These are phyloP conservation scores for Leccinum subtestaceum DNA, from an alignment of 768 basidiomycete species.

Conservation along the genomic window DNA sequence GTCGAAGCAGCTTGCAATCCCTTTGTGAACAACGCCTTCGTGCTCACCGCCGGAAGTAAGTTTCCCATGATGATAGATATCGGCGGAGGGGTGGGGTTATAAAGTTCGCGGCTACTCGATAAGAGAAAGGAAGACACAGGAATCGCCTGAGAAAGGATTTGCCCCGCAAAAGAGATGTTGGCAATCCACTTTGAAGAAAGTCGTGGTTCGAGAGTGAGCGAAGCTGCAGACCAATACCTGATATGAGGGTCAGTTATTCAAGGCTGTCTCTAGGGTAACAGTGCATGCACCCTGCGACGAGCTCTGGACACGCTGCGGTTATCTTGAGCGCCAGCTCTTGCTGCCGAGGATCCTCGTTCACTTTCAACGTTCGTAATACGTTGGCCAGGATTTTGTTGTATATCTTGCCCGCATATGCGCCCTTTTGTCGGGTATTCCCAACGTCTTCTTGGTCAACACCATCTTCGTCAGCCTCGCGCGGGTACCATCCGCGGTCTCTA, in stretches of 20 bases:
- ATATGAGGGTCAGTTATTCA: slow-evolving; percentile 11
- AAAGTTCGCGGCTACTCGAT: slow-evolving; percentile 40
- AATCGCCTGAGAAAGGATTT: slow-evolving; percentile 73
- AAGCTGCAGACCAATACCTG: slow-evolving; percentile 71
- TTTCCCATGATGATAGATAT: slow-evolving; percentile 71
- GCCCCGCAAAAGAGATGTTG: slow-evolving; percentile 80
- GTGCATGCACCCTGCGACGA: slow-evolving; percentile 67
- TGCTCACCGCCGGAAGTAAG: slow-evolving; percentile 69
- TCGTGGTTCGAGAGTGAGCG: slow-evolving; percentile 78
- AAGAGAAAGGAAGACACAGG: slow-evolving; percentile 64
- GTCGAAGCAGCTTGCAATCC: slow-evolving; percentile 70
- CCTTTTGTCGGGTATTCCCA: slow-evolving; percentile 30
- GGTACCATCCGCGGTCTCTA: slow-evolving; percentile 88
- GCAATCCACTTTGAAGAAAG: slow-evolving; percentile 89
- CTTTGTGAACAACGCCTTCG: slow-evolving; percentile 74
- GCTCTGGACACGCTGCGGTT: slow-evolving; percentile 79
- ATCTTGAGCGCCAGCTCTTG: slow-evolving; percentile 84
- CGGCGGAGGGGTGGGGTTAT: slow-evolving; percentile 74
- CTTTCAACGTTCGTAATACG: slow-evolving; percentile 69
- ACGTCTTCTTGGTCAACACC: slow-evolving; percentile 39
- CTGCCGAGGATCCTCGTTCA: slow-evolving; percentile 85
- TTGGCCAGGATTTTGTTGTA: slow-evolving; percentile 84
- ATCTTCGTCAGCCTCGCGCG: slow-evolving; percentile 54
- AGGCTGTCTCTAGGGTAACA: background rate
- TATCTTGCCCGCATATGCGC: slow-evolving; percentile 42